phyloP scores from a whole-genome alignment of 768 basidiomycete species.

The Suillus ampliporus region DNA sequence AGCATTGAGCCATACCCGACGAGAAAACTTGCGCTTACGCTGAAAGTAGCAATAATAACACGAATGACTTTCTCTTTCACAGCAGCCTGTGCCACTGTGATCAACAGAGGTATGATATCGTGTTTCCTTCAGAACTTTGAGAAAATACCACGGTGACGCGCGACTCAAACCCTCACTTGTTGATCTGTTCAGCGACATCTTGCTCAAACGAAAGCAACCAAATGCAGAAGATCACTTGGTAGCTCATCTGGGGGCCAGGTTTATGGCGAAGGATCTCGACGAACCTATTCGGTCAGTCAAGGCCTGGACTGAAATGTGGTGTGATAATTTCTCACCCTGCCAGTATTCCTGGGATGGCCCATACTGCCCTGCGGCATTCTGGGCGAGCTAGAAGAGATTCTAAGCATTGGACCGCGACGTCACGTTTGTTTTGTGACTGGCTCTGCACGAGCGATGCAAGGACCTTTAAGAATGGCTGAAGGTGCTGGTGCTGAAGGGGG shows the following conservation, averaged over 20 bases:
- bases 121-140: conserved; percentile 65
- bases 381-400: conserved; percentile 84
- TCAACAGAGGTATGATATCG: conserved; percentile 85
- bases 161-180: conserved; percentile 61
- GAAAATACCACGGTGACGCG: not conserved
- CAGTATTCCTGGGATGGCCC: conserved; percentile 73
- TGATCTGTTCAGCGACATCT: conserved; percentile 82
- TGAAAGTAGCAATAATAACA: conserved; percentile 89
- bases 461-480: conserved; percentile 63
- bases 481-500: conserved; percentile 53
- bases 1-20: conserved; percentile 7
- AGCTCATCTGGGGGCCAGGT: conserved; percentile 92
- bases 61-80: conserved; percentile 98
- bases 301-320: too few relatives aligned
- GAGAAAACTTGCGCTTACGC: conserved; percentile 49
- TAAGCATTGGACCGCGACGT: conserved; percentile 90
- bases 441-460: conserved; percentile 69
- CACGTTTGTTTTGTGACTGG: conserved; percentile 69
- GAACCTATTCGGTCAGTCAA: conserved; percentile 51
- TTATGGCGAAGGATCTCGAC: conserved; percentile 83
- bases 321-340: conserved; percentile 54
- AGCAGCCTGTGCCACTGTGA: conserved; percentile 83
- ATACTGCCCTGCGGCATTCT: conserved; percentile 80
- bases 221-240: conserved; percentile 90
- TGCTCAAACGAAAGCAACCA: conserved; percentile 95